Base-by-base conservation (phyloP, 352 stramenopile species). In the Aphanomyces euteiches region DNA sequence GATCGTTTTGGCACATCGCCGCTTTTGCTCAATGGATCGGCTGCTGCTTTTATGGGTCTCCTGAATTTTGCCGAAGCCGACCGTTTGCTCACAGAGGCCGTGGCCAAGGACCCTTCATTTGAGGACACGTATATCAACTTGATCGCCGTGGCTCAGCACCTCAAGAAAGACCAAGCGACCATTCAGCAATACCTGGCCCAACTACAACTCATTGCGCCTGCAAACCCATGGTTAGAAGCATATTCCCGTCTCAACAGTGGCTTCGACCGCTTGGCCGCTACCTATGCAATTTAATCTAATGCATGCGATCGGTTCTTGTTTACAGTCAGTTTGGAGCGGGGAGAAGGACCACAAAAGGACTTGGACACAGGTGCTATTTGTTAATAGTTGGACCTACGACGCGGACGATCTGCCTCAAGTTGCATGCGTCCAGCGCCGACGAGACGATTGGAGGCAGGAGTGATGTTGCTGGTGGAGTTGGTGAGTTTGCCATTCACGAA, bases 41-140 rank as follows among this genome's bases (percentile, higher is more conserved):
- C 95, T 0, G 89, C 80, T 8, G 90, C 92, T 10, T 97, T 96
- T 75, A 96, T 98, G 89, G 87, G 90, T 58, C 77, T 92, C 38
- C 84, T 87, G 69, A 96, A 98, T 69, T 98, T 93, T 68, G 74
- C 85, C 13, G 87, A 96, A 66, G 95, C 96, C 4, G 91, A 98
- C 75, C 73, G 77, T 0, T 83, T 94, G 73, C 80, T 99, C 43
- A 78, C 90, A 21, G 90, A 98, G 69, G 90, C 91, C 7, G 48
- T 96, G 15, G 79, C 90, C 58, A 94, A 97, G 74, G 85, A 90
- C 67, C 75, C 87, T 43, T 71, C 81, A 40, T 90, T 97, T 74
- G 81, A 96, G 40, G 95, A 99, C 75, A 98, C 93, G 66, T 82
- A 98, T 34, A 81, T 98, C 50, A 99, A 99, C 77, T 75, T 98